Evolutionary conservation across 176 grass and related monocot genomes (phyloP).

Genomic region (Metroxylon sagu): DNA sequence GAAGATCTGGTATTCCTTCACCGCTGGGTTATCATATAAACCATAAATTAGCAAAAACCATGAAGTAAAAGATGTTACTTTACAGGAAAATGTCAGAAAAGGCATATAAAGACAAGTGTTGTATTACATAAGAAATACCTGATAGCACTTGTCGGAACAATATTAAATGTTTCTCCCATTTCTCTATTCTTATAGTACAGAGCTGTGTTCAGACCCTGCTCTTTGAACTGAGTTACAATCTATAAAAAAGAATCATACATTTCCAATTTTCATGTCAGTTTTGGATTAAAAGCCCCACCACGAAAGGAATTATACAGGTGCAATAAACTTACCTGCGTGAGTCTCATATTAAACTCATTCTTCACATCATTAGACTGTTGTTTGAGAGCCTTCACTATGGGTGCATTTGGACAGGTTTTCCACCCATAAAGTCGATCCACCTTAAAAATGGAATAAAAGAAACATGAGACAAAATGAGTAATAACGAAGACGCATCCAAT

Average conservation of each 20-base stretch:
- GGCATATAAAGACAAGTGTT: not conserved
- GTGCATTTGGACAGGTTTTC: conserved; percentile 59
- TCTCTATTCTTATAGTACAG: conserved; percentile 94
- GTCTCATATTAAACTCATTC: conserved; percentile 80
- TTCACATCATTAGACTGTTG: conserved; percentile 91
- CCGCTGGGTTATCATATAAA: conserved; percentile 35
- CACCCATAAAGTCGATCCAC: conserved; percentile 97
- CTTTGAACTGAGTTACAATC: conserved; percentile 83
- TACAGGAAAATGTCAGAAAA: not conserved
- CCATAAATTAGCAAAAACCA: too few relatives aligned
- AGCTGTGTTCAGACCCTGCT: conserved; percentile 93
- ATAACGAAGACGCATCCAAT: too few relatives aligned
- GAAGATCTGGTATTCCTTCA: conserved; percentile 93
- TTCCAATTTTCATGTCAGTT: too few relatives aligned
- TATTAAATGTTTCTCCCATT: conserved; percentile 85
- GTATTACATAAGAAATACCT: conserved; percentile 32
- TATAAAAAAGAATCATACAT: conserved; percentile 7
- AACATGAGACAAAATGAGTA: conserved; percentile 4
- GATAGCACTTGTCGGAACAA: conserved; percentile 92
- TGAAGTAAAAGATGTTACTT: too few relatives aligned
- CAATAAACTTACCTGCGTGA: conserved; percentile 57
- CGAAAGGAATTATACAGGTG: too few relatives aligned
- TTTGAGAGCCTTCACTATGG: conserved; percentile 67
- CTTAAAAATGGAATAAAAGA: conserved; percentile 32
- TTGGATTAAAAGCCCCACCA: too few relatives aligned